Percentiles rank a stretch among this genome's conserved stretches.
These are phyloP conservation scores for Dactylellina sp. DNA, from an alignment of 2,329 filamentous ascomycete genomes.

Conservation along the genomic window DNA sequence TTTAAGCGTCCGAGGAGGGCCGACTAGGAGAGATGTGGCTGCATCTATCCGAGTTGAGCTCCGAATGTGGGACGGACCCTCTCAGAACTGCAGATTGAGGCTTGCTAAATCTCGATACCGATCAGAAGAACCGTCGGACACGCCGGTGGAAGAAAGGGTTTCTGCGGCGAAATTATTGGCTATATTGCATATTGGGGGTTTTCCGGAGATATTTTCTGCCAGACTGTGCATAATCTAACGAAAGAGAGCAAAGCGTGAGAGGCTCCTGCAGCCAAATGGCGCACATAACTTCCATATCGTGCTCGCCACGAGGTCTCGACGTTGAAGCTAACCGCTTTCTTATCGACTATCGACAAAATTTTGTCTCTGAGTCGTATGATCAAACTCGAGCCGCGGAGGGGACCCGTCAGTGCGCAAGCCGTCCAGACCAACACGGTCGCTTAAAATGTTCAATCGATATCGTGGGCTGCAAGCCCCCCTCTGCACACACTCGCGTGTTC, in stretches of 20 bases:
- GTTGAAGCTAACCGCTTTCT: not conserved
- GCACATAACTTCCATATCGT: conserved; percentile 16
- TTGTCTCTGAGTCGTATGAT: conserved; percentile 1
- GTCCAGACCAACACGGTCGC: conserved; percentile 2
- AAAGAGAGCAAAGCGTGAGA: conserved; percentile 10
- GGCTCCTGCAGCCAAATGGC: conserved; percentile 24
- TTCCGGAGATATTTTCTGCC: conserved; percentile 35
- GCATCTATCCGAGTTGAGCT: conserved; percentile 7
- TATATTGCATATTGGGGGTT: not conserved
- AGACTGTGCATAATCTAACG: conserved; percentile 3
- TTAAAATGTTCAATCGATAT: conserved; percentile 19
- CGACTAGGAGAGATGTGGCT: conserved; percentile 28
- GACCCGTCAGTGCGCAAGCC: conserved; percentile 3
- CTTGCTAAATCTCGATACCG: conserved; percentile 3
- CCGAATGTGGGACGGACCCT: conserved; percentile 2
- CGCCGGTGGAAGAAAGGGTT: conserved; percentile 13
- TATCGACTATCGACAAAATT: conserved; percentile 1
- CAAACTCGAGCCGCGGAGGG: conserved; percentile 14
- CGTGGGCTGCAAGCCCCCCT: conserved; percentile 40
- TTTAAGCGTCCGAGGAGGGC: conserved; percentile 5
- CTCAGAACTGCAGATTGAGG: conserved; percentile 8
- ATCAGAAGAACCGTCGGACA: conserved; percentile 17
- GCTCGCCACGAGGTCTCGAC: conserved; percentile 5
- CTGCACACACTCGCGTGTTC: conserved; percentile 42
- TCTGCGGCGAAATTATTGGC: conserved; percentile 1